Percentiles rank a stretch among this genome's conserved stretches.
These are phyloP conservation scores for Basidioascus undulatus DNA, from an alignment of 768 basidiomycete genomes.

Conservation along the genomic window DNA sequence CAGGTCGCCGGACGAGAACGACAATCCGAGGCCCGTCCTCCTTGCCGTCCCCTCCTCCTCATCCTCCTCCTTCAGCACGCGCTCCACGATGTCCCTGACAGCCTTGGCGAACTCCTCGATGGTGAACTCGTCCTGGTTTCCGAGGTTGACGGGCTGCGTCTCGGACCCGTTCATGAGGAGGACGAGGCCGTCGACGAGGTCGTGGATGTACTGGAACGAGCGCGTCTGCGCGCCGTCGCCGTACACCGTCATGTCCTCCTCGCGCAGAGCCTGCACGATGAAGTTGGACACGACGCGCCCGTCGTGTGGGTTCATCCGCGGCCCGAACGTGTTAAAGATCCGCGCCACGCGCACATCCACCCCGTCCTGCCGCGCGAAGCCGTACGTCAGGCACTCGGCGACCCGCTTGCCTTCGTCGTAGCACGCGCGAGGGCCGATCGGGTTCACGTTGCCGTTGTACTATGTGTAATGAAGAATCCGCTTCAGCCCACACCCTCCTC, in stretches of 20 bases:
- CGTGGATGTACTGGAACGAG: conserved; percentile 96
- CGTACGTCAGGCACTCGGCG: conserved; percentile 91
- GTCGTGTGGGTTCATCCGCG: conserved; percentile 65
- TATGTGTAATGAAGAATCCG: conserved; percentile 25
- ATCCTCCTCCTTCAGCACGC: conserved; percentile 65
- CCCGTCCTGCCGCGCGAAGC: conserved; percentile 77
- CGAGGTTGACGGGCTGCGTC: conserved; percentile 85
- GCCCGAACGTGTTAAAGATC: conserved; percentile 90
- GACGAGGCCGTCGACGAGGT: conserved; percentile 81
- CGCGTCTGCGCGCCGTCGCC: conserved; percentile 67
- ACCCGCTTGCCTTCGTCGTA: conserved; percentile 99
- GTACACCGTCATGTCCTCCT: conserved; percentile 91
- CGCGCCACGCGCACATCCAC: conserved; percentile 92
- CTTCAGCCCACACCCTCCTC: conserved; percentile 1
- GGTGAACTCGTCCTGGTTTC: conserved; percentile 84
- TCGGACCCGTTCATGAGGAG: conserved; percentile 66
- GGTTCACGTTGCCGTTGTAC: conserved; percentile 53
- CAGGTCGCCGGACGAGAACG: no score
- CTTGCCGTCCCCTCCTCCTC: not conserved
- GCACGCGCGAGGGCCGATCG: conserved; percentile 93
- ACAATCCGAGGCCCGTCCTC: not conserved
- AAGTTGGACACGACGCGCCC: conserved; percentile 98
- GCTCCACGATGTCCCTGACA: conserved; percentile 75
- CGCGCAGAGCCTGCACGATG: conserved; percentile 86
- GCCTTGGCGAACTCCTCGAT: conserved; percentile 82